Evolutionary conservation across 2,329 filamentous ascomycete genomes (phyloP).

Genomic region (Metarhizium sp.): DNA sequence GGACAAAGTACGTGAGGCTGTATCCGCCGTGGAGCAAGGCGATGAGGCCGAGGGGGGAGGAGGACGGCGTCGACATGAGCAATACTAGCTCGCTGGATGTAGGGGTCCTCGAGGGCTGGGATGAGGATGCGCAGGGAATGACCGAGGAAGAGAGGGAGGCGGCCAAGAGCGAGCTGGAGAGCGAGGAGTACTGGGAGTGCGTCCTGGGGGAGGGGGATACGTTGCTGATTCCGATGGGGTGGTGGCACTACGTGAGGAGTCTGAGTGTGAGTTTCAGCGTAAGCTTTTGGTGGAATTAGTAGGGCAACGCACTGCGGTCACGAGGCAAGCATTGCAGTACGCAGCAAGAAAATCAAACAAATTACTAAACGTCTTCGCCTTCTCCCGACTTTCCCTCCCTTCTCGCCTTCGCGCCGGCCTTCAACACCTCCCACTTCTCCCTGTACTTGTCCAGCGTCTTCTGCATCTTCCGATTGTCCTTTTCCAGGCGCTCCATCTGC

Average conservation of each 20-base stretch:
- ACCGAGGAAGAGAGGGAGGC: conserved; percentile 23
- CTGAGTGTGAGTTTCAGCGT: conserved; percentile 85
- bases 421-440: conserved; percentile 52
- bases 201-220: conserved; percentile 74
- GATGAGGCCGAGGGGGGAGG: conserved; percentile 53
- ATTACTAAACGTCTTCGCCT: conserved; percentile 13
- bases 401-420: conserved; percentile 51
- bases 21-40: conserved; percentile 60
- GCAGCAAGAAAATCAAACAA: not conserved
- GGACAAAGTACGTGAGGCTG: conserved; percentile 82
- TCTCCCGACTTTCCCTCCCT: conserved; percentile 30
- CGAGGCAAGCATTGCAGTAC: no score
- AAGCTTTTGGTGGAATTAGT: conserved; percentile 86
- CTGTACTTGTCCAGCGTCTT: conserved; percentile 49
- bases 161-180: conserved; percentile 39
- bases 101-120: conserved; percentile 56
- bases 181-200: conserved; percentile 62
- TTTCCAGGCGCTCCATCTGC: conserved; percentile 59
- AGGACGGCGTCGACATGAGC: conserved; percentile 76
- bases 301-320: not conserved
- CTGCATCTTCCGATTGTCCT: conserved; percentile 45
- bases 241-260: conserved; percentile 96
- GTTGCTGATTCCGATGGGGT: conserved; percentile 83
- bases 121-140: conserved; percentile 26
- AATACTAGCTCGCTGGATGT: conserved; percentile 82